phyloP scores from a whole-genome alignment of 345 rosid genomes.

The Syzygium jambos region DNA sequence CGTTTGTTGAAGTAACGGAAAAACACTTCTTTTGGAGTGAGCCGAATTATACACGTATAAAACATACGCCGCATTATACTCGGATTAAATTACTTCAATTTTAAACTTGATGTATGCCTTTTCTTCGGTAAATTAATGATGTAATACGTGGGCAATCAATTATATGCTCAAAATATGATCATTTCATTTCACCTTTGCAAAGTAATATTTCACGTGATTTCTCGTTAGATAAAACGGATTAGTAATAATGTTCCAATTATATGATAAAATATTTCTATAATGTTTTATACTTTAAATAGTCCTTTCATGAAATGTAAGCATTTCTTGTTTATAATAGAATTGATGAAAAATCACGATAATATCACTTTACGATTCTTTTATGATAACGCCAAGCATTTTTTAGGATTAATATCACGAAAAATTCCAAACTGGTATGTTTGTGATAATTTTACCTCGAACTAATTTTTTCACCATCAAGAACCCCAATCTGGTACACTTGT shows the following conservation, averaged over 20 bases:
- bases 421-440: accelerated
- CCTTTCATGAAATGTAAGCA: neutral
- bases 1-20: too few relatives aligned
- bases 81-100: neutral
- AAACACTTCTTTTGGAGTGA: neutral
- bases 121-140: too few relatives aligned
- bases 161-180: neutral
- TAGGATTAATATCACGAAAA: too few relatives aligned
- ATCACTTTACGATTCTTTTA: neutral
- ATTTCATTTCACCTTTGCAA: neutral
- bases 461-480: accelerated
- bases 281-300: neutral
- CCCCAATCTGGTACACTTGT: too few relatives aligned
- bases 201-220: neutral
- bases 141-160: too few relatives aligned
- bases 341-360: neutral
- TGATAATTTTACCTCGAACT: accelerated
- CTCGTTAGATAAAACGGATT: neutral
- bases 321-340: neutral
- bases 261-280: neutral
- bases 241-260: neutral
- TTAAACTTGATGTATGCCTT: neutral
- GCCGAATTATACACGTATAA: neutral
- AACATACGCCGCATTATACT: neutral
- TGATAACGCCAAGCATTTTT: neutral